Percentiles rank a stretch among this genome's conserved stretches.
phyloP scores from a whole-genome alignment of 1,284 basidiomycete species.

The Ceratobasidium sp. region DNA sequence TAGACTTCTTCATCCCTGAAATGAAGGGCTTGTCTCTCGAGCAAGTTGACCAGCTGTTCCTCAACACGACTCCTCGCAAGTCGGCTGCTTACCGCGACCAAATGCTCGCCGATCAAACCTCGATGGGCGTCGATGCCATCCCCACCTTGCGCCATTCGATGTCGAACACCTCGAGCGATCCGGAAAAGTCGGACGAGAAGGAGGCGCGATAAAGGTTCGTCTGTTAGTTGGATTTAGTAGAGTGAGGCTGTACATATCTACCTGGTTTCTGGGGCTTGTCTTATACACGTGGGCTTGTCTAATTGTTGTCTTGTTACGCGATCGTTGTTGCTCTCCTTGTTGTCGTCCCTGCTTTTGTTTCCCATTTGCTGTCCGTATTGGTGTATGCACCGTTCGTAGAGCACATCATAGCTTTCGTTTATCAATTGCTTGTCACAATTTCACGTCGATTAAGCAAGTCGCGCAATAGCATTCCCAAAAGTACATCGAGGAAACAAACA shows the following conservation, averaged over 20 bases:
- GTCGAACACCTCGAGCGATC: slow-evolving; percentile 19
- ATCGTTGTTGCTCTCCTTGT: slow-evolving; percentile 13
- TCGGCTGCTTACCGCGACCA: slow-evolving; percentile 58
- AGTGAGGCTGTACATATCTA: neutral
- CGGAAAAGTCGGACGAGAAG: slow-evolving; percentile 13
- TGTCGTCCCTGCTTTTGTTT: neutral
- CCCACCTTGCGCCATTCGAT: slow-evolving; percentile 2
- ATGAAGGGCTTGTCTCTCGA: slow-evolving; percentile 78
- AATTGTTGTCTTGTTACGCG: slow-evolving; percentile 3
- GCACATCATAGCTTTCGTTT: no score
- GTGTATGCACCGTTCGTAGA: neutral
- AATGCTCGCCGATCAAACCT: neutral
- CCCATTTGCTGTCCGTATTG: neutral
- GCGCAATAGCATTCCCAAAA: no score
- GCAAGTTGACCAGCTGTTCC: slow-evolving; percentile 73
- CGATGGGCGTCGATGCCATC: neutral
- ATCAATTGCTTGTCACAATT: no score
- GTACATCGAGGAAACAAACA: no score
- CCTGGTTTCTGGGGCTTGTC: neutral
- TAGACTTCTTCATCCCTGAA: slow-evolving; percentile 50
- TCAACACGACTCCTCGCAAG: slow-evolving; percentile 61
- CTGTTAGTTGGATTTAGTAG: slow-evolving; percentile 2
- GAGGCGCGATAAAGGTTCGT: neutral
- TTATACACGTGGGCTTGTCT: slow-evolving; percentile 2
- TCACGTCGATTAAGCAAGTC: no score